A percentile compares a stretch with the other conserved stretches of the same genome.
These are phyloP conservation scores for Stenocarpella maydis DNA, from an alignment of 2,329 filamentous ascomycete genomes.

Conservation along the genomic window DNA sequence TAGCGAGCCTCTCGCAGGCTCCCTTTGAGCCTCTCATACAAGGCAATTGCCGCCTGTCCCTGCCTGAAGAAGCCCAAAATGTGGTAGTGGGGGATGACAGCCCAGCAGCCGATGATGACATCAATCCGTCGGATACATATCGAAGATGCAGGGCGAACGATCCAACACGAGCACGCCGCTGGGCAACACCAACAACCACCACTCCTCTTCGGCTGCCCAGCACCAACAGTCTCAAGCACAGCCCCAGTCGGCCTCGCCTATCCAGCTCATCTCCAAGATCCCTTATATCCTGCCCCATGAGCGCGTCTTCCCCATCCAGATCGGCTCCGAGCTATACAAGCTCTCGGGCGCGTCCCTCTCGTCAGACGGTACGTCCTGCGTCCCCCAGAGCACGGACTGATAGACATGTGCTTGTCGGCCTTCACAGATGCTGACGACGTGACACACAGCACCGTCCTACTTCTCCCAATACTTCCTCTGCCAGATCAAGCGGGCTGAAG, in stretches of 20 bases:
- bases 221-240: background rate
- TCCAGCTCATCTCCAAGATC: slow-evolving; percentile 54
- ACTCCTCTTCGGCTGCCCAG: slow-evolving; percentile 4
- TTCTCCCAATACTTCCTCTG: slow-evolving; percentile 94
- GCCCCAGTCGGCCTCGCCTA: slow-evolving; percentile 27
- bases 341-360: slow-evolving; percentile 77
- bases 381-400: background rate
- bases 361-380: slow-evolving; percentile 68
- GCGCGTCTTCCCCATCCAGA: slow-evolving; percentile 78
- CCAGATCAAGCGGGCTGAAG: slow-evolving; percentile 73
- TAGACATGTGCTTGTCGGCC: background rate
- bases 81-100: background rate
- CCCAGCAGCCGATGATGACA: slow-evolving; percentile 10
- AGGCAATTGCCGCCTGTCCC: background rate
- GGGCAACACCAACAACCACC: slow-evolving; percentile 8
- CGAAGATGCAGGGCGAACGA: slow-evolving; percentile 24
- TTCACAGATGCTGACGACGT: background rate
- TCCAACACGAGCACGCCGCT: slow-evolving; percentile 26
- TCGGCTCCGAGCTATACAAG: slow-evolving; percentile 76
- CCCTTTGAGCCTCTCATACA: background rate
- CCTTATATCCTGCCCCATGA: slow-evolving; percentile 71
- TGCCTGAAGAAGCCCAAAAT: background rate
- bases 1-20: background rate
- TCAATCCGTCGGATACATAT: background rate
- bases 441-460: slow-evolving; percentile 81